Evolutionary conservation across 2,329 filamentous ascomycete species (phyloP), one percentile per base, ranked within the genome.

Genomic region (Ramichloridium luteum): DNA sequence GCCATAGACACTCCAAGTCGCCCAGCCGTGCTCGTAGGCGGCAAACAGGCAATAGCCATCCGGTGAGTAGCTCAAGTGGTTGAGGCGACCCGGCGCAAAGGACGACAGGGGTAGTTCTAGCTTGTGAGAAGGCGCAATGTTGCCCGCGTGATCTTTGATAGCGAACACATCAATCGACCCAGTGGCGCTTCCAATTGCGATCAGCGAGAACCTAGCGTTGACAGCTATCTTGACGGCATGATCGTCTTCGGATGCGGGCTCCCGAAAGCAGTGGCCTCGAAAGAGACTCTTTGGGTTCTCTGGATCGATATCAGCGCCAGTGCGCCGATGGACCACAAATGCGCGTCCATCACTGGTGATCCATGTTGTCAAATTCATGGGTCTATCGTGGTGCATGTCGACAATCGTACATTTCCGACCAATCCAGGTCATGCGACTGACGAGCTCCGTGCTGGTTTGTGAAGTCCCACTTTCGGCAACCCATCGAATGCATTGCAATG

Each of bases 401-500:
- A 68, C 64, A 32, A 96, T 73, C 2, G 69, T 73, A 1, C 71
- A 67, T 56, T 81, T 88, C 55, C 82, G 86, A 31, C 77, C 74
- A 13, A 94, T 60, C 78, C 85, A 93, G 28, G 72, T 61, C 75
- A 94, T 93, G 32, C 81, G 79, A 49, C 77, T 86, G 39, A 96
- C 62, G 5, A 96, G 68, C 57, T 96, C 86, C 1, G 90, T 94
- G 45, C 75, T 85, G 3, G 86, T 94, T 57, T 96, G 88, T 39
- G 72, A 79, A 13, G 82, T 81, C 18, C 68, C 72, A 43, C 70
- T 78, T 53, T 93, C 86, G 1, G 86, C 81, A 0, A 79, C 80
- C 90, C 90, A 98, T 36, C 81, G 75, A 46, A 98, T 96, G 58
- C 86, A 94, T 57, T 98, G 90, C 11, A 96, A 75, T n/a, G 90